These are phyloP conservation scores for Stereum hirsutum DNA, from an alignment of 1,284 basidiomycete genomes.

Conservation along the genomic window DNA sequence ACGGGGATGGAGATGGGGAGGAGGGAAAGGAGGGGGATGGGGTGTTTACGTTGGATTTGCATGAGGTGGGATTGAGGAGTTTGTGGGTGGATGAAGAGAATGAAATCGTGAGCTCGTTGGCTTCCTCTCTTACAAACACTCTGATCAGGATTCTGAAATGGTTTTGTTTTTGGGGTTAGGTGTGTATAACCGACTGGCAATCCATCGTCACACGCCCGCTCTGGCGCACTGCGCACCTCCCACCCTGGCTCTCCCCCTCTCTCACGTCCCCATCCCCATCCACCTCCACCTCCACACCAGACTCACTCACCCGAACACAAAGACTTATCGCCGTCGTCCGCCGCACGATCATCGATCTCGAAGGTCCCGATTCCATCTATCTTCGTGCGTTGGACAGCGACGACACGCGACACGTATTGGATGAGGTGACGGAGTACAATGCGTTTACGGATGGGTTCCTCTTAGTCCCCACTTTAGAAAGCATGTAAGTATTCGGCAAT, in stretches of 20 bases:
- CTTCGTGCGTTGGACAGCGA: slow-evolving; percentile 18
- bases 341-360: slow-evolving; percentile 14
- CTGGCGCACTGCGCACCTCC: slow-evolving; percentile 23
- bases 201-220: slow-evolving; percentile 19
- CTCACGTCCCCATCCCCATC: slow-evolving; percentile 11
- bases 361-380: slow-evolving; percentile 17
- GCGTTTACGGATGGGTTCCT: slow-evolving; percentile 25
- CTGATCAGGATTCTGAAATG: background rate
- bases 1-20: slow-evolving; percentile 20
- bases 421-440: slow-evolving; percentile 24
- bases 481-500: slow-evolving; percentile 23
- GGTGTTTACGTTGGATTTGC: slow-evolving; percentile 22
- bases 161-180: slow-evolving; percentile 6
- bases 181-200: slow-evolving; percentile 21
- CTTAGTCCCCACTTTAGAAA: slow-evolving; percentile 23
- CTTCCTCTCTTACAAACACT: background rate
- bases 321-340: slow-evolving; percentile 17
- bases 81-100: slow-evolving; percentile 19
- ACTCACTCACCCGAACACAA: slow-evolving; percentile 7
- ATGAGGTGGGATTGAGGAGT: slow-evolving; percentile 20
- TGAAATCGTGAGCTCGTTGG: slow-evolving; percentile 17
- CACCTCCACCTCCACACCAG: slow-evolving; percentile 6
- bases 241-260: slow-evolving; percentile 22
- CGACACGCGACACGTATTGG: slow-evolving; percentile 20
- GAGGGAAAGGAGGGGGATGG: slow-evolving; percentile 18